A percentile compares a stretch with the other conserved stretches of the same genome.
Evolutionary conservation across 2,329 filamentous ascomycete genomes (phyloP).

Genomic region (Epichloe sibirici): DNA sequence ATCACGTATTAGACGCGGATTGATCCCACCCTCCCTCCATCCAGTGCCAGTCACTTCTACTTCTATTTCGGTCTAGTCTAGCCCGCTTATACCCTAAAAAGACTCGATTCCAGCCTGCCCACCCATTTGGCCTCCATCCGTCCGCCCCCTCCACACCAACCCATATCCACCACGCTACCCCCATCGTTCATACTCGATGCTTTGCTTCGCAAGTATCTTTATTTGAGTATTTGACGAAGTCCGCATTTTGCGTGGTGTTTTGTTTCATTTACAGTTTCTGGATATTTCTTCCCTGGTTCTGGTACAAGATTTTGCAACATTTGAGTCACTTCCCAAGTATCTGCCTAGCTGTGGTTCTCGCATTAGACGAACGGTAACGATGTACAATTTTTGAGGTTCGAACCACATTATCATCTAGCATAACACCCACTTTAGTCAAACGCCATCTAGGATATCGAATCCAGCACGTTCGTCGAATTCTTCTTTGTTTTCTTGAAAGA

Average conservation of each 20-base stretch:
- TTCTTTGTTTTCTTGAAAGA: too few relatives aligned
- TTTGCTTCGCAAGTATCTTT: background rate
- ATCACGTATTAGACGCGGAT: slow-evolving; percentile 8
- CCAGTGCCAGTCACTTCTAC: background rate
- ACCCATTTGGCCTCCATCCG: background rate
- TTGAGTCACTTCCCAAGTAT: background rate
- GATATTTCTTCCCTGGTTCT: background rate
- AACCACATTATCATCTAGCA: background rate
- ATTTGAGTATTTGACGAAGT: background rate
- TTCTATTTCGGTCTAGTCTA: slow-evolving; percentile 1
- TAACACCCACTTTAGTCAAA: background rate
- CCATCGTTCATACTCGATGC: background rate
- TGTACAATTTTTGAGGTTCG: background rate
- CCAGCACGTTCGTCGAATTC: too few relatives aligned
- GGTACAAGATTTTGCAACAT: background rate
- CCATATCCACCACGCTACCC: background rate
- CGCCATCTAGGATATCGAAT: too few relatives aligned
- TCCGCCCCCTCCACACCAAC: background rate
- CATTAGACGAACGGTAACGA: background rate
- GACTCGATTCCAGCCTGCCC: background rate
- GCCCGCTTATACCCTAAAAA: background rate
- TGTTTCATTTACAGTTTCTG: background rate
- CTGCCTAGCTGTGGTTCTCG: background rate
- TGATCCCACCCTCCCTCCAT: slow-evolving; percentile 1
- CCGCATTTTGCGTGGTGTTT: background rate